phyloP scores from a whole-genome alignment of 306 rosid species.

The Trifolium repens region DNA sequence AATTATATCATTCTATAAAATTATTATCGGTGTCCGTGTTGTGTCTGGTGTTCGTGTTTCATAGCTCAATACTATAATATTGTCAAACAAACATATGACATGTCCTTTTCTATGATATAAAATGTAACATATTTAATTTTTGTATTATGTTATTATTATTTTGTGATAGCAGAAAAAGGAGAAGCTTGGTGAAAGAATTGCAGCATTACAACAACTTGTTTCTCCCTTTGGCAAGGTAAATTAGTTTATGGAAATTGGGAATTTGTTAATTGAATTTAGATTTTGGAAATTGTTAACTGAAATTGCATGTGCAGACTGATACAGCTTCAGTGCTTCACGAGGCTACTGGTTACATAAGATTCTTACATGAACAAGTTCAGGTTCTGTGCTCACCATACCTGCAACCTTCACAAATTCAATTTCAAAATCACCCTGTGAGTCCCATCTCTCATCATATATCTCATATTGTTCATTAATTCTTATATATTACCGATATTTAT shows the following conservation, averaged over 20 bases:
- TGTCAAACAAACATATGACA: neutral
- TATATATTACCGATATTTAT: neutral
- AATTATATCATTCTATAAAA: too few relatives aligned
- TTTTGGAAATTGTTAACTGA: constrained; percentile 31
- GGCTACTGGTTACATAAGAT: constrained; percentile 89
- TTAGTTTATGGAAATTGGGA: neutral
- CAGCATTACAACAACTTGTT: constrained; percentile 84
- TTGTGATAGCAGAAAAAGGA: constrained; percentile 65
- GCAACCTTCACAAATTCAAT: constrained; percentile 43
- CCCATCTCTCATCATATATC: constrained; percentile 1
- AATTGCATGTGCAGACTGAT: constrained; percentile 71
- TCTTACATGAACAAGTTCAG: constrained; percentile 89
- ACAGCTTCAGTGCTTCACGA: constrained; percentile 97
- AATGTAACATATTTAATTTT: neutral
- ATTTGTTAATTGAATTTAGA: constrained; percentile 15
- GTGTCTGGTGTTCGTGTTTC: too few relatives aligned
- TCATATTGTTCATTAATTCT: constrained; percentile 3
- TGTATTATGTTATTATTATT: neutral
- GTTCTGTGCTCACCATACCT: constrained; percentile 86
- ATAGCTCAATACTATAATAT: too few relatives aligned
- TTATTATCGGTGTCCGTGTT: too few relatives aligned
- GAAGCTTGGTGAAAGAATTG: constrained; percentile 81
- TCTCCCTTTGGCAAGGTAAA: constrained; percentile 95
- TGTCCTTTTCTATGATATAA: constrained; percentile 22
- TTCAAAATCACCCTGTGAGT: constrained; percentile 53